These are phyloP conservation scores for Cryphonectria carpinicola DNA, from an alignment of 2,329 filamentous ascomycete species.

Conservation along the genomic window DNA sequence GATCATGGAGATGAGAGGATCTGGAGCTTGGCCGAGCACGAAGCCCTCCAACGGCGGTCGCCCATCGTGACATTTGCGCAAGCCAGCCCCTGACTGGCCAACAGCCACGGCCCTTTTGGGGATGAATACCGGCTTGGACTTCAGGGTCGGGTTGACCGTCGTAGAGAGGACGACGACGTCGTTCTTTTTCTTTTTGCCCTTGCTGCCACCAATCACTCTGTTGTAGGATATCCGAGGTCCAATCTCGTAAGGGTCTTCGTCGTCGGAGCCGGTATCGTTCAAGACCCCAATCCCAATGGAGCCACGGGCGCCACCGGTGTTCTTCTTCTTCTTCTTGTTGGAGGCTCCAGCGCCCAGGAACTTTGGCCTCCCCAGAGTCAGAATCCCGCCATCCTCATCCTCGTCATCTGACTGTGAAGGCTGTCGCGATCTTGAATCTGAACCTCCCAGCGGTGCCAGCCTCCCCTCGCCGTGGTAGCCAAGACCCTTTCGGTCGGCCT, in stretches of 20 bases:
- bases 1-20: conserved; percentile 50
- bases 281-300: conserved; percentile 87
- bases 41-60: conserved; percentile 81
- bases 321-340: conserved; percentile 50
- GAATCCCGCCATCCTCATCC: conserved; percentile 41
- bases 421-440: conserved; percentile 34
- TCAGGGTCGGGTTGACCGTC: conserved; percentile 65
- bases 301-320: conserved; percentile 55
- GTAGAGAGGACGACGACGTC: conserved; percentile 48
- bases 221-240: conserved; percentile 91
- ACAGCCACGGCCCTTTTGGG: conserved; percentile 61
- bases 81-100: conserved; percentile 46
- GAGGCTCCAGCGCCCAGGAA: conserved; percentile 26
- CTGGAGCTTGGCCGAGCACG: conserved; percentile 62
- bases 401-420: conserved; percentile 49
- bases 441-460: conserved; percentile 44
- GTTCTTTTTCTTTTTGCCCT: conserved; percentile 74
- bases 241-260: conserved; percentile 92
- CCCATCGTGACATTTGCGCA: conserved; percentile 81
- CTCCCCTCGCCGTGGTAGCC: conserved; percentile 66
- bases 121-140: conserved; percentile 73
- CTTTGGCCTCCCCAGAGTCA: conserved; percentile 34
- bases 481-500: conserved; percentile 71
- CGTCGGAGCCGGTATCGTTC: conserved; percentile 92
- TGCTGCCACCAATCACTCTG: conserved; percentile 77